Evolutionary conservation across 129 eudicot genomes (phyloP), one percentile per base, ranked within the genome.

Genomic region (Flaveria sonorensis): DNA sequence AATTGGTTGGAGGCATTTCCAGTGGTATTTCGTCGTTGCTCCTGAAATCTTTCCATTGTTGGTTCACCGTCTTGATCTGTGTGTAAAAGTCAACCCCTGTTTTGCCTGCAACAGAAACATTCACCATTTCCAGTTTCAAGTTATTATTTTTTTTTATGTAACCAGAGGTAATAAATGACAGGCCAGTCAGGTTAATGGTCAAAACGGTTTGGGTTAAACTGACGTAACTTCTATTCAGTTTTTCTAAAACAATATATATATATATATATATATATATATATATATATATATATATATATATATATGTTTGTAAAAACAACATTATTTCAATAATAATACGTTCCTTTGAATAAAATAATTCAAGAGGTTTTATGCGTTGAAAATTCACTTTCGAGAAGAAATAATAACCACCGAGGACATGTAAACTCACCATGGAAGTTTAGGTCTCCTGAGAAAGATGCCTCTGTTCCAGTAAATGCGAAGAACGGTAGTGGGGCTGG

Each of bases 401-500:
- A 79, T 2, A 55, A 6, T 5, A 72, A 36, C 39, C 18, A 30
- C 23, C 15, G n/a, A 45, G 51, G 12, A 48, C 18, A 18, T 18
- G 79, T 55, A 16, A 61, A 23, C 42, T 50, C 36, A 95, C 99
- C 97, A 24, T 88, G 94, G 89, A 88, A 95, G 66, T 95, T 91
- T 39, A 95, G 90, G 76, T 95, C 96, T 52, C 97, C 99, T 10
- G 97, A 92, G 30, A 89, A 95, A 18, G 99, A 95, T 57, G 97
- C 99, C 84, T 91, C 93, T 57, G 92, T 86, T 72, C 99, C 99
- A 2, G 96, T 92, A 68, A 95, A 95, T 4, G 97, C 89, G 77
- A 91, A 95, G 85, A 95, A 91, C 8, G 99, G 99, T 12, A 95
- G 81, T 5, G 99, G 99, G 63, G 86, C 90, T 9, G 97, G 99